A percentile compares a stretch with the other conserved stretches of the same genome.
Conservation (phyloP, 2,329 filamentous ascomycete genomes). For the Cladophialophora exuberans region DNA sequence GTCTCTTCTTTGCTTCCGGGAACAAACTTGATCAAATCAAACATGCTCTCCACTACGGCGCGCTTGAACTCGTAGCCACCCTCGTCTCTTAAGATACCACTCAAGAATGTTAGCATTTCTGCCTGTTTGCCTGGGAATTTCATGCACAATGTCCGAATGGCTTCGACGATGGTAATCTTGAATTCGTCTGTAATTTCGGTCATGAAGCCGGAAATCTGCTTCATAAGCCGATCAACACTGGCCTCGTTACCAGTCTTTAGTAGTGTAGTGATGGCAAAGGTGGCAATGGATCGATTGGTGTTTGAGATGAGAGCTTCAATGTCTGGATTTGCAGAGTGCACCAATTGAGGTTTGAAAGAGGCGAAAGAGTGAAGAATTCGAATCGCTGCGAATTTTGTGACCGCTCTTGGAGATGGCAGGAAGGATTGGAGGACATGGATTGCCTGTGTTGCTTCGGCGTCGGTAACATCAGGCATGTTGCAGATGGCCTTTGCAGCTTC, state of each 20-base stretch:
- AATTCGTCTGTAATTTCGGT: conserved; percentile 99
- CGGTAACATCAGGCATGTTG: conserved; percentile 89
- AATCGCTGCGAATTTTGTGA: conserved; percentile 97
- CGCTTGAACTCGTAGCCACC: conserved; percentile 99
- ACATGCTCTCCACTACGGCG: conserved; percentile 97
- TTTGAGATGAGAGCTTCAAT: conserved; percentile 97
- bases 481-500: conserved; percentile 98
- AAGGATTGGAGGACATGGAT: conserved; percentile 96
- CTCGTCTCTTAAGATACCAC: conserved; percentile 93
- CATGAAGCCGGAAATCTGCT: conserved; percentile 98
- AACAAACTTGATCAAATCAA: conserved; percentile 98
- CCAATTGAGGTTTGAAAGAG: conserved; percentile 90
- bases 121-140: conserved; percentile 99
- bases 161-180: conserved; percentile 99
- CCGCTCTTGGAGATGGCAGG: conserved; percentile 90
- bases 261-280: conserved; percentile 95
- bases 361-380: conserved; percentile 96
- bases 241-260: conserved; percentile 98
- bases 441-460: conserved; percentile 86
- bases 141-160: conserved; percentile 91
- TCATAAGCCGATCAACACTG: conserved; percentile 96
- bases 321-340: conserved; percentile 92
- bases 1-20: conserved; percentile 82
- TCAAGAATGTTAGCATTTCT: conserved; percentile 95
- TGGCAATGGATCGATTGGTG: conserved; percentile 94